Base-by-base conservation (phyloP, 2,329 filamentous ascomycete genomes). In the Cordyceps cicadae region DNA sequence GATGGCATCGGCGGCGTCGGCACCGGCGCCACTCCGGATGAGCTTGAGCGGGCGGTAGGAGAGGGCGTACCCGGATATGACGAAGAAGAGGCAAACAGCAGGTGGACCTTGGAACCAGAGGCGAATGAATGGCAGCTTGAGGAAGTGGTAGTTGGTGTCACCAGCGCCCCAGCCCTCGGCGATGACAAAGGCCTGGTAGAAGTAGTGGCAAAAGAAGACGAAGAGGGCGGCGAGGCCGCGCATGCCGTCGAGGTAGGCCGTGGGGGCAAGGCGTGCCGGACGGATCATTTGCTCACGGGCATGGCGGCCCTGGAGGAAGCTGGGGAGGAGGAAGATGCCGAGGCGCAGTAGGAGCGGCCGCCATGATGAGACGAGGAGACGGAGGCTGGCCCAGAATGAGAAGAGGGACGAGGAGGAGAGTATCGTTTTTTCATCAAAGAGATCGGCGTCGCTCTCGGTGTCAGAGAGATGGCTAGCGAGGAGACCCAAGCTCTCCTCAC, bases 51-150 rank as follows among this genome's bases (percentile, higher is more conserved):
- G 72, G 59, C 72, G 73, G 54, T 80, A 71, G 21, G 75, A 76
- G 14, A 83, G 71, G 2, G 78, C 79, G 67, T 80, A 81, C 21
- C 79, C 78, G 1, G 77, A 79, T 34, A 81, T 81, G 66, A 85
- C 79, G 67, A 85, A 86, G 74, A 87, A 87, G 64, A 85, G 71
- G 69, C 79, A 81, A 45, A 86, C 83, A 65, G 81, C 82, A 0
- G 81, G 77, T 3, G 80, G 81, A 0, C 81, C 82, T 56, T 79
- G 79, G 67, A 79, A 84, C 62, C 80, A 74, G 4, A 85, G 72
- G 15, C 82, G 75, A 19, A 85, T 59, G 62, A 84, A 76, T 8
- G 82, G 82, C 1, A 84, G 74, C 66, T 81, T 79, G 64, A 82
- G 72, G 52, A 80, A 62, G 60, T 78, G 66, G 66, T 76, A 75